Conservation (phyloP, 2,329 filamentous ascomycete genomes). For the Leptographium flavum region DNA sequence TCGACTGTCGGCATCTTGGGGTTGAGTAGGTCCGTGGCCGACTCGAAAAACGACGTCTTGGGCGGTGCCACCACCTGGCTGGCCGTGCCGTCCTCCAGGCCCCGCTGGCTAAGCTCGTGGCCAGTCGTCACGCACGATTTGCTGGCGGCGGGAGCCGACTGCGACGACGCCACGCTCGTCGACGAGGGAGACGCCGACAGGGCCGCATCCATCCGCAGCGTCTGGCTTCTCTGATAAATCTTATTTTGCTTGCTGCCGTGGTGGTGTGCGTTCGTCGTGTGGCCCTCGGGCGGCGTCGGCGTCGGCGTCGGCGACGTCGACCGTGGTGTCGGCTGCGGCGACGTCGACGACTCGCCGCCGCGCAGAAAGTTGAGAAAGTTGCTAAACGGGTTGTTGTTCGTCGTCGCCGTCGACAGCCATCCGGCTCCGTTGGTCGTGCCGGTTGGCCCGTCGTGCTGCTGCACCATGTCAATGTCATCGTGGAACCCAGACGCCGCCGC, state of each 20-base stretch:
- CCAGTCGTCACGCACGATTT: conserved; percentile 33
- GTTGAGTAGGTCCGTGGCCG: conserved; percentile 81
- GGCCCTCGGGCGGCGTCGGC: not conserved
- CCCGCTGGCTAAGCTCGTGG: conserved; percentile 23
- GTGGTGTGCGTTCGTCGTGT: not conserved
- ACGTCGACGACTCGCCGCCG: conserved; percentile 35
- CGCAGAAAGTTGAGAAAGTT: conserved; percentile 49
- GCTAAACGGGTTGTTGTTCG: conserved; percentile 38
- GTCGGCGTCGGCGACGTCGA: not conserved
- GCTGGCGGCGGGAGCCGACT: not conserved
- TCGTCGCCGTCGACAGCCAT: conserved; percentile 18
- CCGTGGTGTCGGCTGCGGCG: conserved; percentile 20
- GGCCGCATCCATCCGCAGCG: conserved; percentile 33
- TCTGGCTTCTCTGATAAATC: conserved; percentile 69
- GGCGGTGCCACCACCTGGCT: conserved; percentile 56
- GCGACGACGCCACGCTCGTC: not conserved
- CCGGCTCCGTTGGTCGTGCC: conserved; percentile 11
- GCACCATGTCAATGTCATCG: conserved; percentile 4
- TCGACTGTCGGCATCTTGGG: conserved; percentile 71
- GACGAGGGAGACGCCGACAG: conserved; percentile 15
- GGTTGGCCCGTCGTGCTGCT: conserved; percentile 4
- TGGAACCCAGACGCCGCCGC: conserved; percentile 15
- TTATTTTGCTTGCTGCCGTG: conserved; percentile 39
- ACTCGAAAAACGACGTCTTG: conserved; percentile 86
- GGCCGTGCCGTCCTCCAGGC: conserved; percentile 15